Conservation (phyloP, 208 protist species). For the Naegleria lovaniensis region DNA sequence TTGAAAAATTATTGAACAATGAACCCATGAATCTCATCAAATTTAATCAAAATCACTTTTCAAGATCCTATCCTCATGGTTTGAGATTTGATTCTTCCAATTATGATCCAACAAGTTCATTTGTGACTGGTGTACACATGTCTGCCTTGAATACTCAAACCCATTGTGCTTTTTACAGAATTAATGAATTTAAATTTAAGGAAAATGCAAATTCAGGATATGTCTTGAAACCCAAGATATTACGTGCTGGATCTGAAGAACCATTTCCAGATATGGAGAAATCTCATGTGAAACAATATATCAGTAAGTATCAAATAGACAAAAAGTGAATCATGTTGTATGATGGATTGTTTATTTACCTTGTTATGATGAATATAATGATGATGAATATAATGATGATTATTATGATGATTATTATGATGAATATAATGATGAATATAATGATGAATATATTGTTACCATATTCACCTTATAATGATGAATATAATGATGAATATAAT, state of each 20-base stretch:
- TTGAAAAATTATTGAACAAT: not conserved
- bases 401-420: no score
- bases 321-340: no score
- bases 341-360: no score
- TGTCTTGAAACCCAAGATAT: not conserved
- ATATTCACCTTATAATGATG: no score
- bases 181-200: not conserved
- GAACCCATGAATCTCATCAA: not conserved
- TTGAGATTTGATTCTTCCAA: conserved; percentile 79
- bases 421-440: no score
- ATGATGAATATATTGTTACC: no score
- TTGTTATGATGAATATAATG: no score
- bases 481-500: no score
- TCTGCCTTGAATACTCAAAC: conserved; percentile 81
- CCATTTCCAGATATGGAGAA: not conserved
- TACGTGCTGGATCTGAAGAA: not conserved
- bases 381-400: no score
- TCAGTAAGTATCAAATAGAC: not conserved
- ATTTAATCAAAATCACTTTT: conserved; percentile 58
- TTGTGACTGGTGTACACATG: conserved; percentile 68
- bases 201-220: not conserved
- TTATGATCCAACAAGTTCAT: conserved; percentile 68
- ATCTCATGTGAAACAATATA: not conserved
- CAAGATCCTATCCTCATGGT: conserved; percentile 79
- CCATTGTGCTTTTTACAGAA: not conserved